Evolutionary conservation across 2,329 filamentous ascomycete species (phyloP).

Genomic region (Aspergillus sp.): DNA sequence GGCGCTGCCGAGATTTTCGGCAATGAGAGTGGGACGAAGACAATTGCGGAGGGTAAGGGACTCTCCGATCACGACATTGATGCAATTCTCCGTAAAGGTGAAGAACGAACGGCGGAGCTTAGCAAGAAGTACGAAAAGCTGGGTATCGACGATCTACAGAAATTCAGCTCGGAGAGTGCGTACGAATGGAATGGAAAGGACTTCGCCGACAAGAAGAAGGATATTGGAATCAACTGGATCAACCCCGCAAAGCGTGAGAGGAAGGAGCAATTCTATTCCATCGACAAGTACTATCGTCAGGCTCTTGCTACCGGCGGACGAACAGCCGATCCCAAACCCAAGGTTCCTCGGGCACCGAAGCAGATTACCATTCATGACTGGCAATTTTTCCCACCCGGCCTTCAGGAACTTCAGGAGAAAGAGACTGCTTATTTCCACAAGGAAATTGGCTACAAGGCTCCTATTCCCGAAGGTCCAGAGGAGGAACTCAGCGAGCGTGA

Average conservation of each 20-base stretch:
- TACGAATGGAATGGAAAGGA: constrained; percentile 99
- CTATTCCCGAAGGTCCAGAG: constrained; percentile 82
- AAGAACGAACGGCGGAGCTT: constrained; percentile 82
- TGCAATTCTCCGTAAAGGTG: constrained; percentile 78
- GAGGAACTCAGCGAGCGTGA: constrained; percentile 83
- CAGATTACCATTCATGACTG: constrained; percentile 92
- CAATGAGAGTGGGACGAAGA: constrained; percentile 64
- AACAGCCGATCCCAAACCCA: constrained; percentile 83
- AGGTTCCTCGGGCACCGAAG: constrained; percentile 92
- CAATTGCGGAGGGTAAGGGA: constrained; percentile 60
- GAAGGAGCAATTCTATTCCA: constrained; percentile 96
- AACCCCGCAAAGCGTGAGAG: constrained; percentile 97
- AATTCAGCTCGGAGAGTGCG: constrained; percentile 94
- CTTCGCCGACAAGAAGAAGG: constrained; percentile 88
- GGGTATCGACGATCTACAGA: constrained; percentile 93
- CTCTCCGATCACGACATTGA: constrained; percentile 91
- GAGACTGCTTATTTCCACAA: constrained; percentile 96
- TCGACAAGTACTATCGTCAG: constrained; percentile 97
- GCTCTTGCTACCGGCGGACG: constrained; percentile 79
- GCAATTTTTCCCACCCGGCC: constrained; percentile 86
- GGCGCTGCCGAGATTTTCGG: constrained; percentile 94
- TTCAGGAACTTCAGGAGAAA: constrained; percentile 88
- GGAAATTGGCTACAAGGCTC: constrained; percentile 93
- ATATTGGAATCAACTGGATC: constrained; percentile 93
- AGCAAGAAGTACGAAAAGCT: constrained; percentile 96